phyloP scores from a whole-genome alignment of 1,284 basidiomycete genomes.

The Papiliotrema fonsecae region DNA sequence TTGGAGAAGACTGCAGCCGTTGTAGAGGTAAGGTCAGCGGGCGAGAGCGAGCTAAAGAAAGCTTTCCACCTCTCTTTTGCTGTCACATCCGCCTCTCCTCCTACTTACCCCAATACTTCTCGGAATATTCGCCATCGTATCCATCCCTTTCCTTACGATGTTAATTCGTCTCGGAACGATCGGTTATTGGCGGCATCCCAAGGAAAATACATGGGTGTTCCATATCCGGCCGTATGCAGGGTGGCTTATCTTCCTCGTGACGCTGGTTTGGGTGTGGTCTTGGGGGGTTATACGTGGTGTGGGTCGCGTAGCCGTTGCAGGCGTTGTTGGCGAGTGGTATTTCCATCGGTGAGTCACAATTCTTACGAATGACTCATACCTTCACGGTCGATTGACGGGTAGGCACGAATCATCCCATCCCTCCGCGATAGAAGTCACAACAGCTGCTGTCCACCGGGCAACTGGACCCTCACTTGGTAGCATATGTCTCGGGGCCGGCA shows the following conservation, averaged over 20 bases:
- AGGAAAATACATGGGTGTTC: slow-evolving; percentile 57
- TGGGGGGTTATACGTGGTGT: slow-evolving; percentile 83
- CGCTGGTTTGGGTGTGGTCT: slow-evolving; percentile 79
- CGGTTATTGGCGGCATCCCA: slow-evolving; percentile 56
- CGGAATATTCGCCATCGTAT: slow-evolving; percentile 63
- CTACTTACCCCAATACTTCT: slow-evolving; percentile 74
- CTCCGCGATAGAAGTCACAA: slow-evolving; percentile 59
- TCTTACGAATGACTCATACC: no score
- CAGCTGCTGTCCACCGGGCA: slow-evolving; percentile 70
- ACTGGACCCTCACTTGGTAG: slow-evolving; percentile 76
- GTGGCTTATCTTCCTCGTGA: slow-evolving; percentile 67
- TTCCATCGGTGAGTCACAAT: slow-evolving; percentile 76
- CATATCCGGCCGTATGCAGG: slow-evolving; percentile 74
- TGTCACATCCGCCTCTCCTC: slow-evolving; percentile 74
- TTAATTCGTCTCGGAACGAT: slow-evolving; percentile 74
- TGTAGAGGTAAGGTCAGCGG: slow-evolving; percentile 54
- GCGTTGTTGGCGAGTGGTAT: slow-evolving; percentile 88
- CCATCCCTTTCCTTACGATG: slow-evolving; percentile 79
- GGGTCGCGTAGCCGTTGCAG: slow-evolving; percentile 69
- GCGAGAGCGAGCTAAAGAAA: slow-evolving; percentile 11
- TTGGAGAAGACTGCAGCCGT: slow-evolving; percentile 61
- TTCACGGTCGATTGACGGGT: no score
- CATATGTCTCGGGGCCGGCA: slow-evolving; percentile 67
- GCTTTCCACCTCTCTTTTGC: slow-evolving; percentile 70
- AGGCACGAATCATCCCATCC: slow-evolving; percentile 53